Evolutionary conservation across 192 early-diverging fungal species (phyloP), one percentile per base, ranked within the genome.

Genomic region (Coemansia asiatica): DNA sequence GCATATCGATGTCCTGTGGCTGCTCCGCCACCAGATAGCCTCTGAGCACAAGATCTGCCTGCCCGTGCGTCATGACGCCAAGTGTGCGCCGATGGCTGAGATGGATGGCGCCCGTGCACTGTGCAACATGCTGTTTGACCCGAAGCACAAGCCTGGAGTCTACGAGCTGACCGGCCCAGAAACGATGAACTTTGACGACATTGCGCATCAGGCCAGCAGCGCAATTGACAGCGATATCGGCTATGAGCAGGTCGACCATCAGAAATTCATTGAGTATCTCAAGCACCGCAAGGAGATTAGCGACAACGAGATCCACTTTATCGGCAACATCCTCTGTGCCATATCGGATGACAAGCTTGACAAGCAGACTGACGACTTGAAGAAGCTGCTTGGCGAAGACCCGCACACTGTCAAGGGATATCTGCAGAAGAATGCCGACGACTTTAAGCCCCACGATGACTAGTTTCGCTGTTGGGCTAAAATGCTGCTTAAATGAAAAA

Each of bases 121-220:
- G 69, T 75, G 55, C 61, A 74, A 74, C 53, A 81, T 81, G 78
- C 66, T 81, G 13, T 18, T 68, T 10, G 59, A 81, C 49, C 54
- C 59, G 2, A 60, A 68, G 59, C 56, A 75, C 69, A 69, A 69
- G 4, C 57, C 72, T 1, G 72, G 72, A 46, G 57, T 60, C 5
- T 80, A 80, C 63, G 68, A 75, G 62, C 66, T 80, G 36, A 75
- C 78, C 10, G 78, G 78, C 0, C 68, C 68, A 53, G 63, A 72
- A 53, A 38, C 29, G 31, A 36, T 71, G 5, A 67, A 28, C 40
- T 72, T 80, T 27, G 38, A 69, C 13, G 53, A 47, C 4, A 53
- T 82, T 27, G 69, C 61, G 22, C 69, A 65, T 29, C 16, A 59
- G 60, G 67, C 66, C 5, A 68, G 74, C 27, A 67, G 54, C 40